A percentile compares a stretch with the other conserved stretches of the same genome.
Evolutionary conservation across 2,329 filamentous ascomycete species (phyloP).

Genomic region (Basipetospora chlamydospora): DNA sequence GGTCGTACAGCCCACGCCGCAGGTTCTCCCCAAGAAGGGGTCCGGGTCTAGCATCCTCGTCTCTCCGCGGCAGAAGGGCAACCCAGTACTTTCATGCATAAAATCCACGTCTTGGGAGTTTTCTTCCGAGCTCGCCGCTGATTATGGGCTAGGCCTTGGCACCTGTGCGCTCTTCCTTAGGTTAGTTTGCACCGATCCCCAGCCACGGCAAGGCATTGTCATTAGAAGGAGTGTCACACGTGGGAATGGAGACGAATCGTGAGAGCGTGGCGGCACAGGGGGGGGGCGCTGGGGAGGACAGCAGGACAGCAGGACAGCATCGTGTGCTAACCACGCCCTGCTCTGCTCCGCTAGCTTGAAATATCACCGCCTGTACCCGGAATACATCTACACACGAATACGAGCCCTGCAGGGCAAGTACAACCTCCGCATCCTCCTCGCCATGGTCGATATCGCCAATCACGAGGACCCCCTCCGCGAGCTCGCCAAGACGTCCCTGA

Average conservation of each 20-base stretch:
- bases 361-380: conserved; percentile 91
- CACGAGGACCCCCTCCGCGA: conserved; percentile 85
- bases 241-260: too few species aligned
- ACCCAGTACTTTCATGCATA: conserved; percentile 75
- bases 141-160: conserved; percentile 76
- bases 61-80: conserved; percentile 85
- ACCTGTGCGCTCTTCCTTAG: conserved; percentile 85
- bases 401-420: conserved; percentile 73
- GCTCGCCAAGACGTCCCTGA: conserved; percentile 77
- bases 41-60: conserved; percentile 71
- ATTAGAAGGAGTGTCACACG: too few species aligned
- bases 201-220: too few species aligned
- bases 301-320: too few species aligned
- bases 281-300: too few species aligned
- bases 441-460: conserved; percentile 89
- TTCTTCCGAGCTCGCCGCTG: conserved; percentile 86
- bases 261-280: too few species aligned
- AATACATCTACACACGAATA: conserved; percentile 94
- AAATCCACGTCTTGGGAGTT: conserved; percentile 87
- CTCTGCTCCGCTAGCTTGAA: conserved; percentile 63
- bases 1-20: conserved; percentile 76
- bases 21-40: conserved; percentile 54
- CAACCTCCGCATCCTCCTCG: conserved; percentile 69
- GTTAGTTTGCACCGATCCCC: too few species aligned
- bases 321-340: too few species aligned